Evolutionary conservation across 2,329 filamentous ascomycete genomes (phyloP).

Genomic region (Emergomyces africanus): DNA sequence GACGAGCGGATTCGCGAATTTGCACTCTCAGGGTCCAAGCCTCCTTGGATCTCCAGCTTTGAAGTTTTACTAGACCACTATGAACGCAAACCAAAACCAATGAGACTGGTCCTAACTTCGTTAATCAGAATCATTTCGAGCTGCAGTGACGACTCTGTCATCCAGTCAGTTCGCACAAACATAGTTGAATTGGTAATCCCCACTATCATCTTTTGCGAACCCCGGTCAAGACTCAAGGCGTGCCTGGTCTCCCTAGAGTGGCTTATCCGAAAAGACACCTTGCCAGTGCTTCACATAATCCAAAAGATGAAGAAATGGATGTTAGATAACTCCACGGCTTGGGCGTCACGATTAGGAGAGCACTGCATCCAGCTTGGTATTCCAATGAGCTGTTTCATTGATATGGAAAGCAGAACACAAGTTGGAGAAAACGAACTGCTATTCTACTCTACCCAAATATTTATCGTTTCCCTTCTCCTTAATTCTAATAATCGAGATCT

Average conservation of each 20-base stretch:
- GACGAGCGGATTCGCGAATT: conserved; percentile 21
- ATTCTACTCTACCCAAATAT: conserved; percentile 14
- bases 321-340: conserved; percentile 17
- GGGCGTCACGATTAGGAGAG: conserved; percentile 21
- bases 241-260: conserved; percentile 25
- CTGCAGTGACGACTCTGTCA: conserved; percentile 13
- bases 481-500: conserved; percentile 9
- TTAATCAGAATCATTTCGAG: conserved; percentile 24
- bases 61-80: conserved; percentile 28
- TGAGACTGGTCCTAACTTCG: conserved; percentile 33
- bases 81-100: conserved; percentile 32
- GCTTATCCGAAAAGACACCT: conserved; percentile 25
- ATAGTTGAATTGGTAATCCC: conserved; percentile 21
- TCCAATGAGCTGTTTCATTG: conserved; percentile 12
- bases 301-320: conserved; percentile 22
- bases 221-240: conserved; percentile 26
- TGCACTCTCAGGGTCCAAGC: conserved; percentile 18
- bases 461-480: conserved; percentile 10
- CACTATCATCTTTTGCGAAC: conserved; percentile 27
- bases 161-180: conserved; percentile 14
- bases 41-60: conserved; percentile 29
- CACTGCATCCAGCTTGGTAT: conserved; percentile 21
- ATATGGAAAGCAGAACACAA: conserved; percentile 4
- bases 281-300: conserved; percentile 21
- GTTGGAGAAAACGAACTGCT: conserved; percentile 9